phyloP scores from a whole-genome alignment of 768 basidiomycete genomes.

The Tricholoma flavovirens region DNA sequence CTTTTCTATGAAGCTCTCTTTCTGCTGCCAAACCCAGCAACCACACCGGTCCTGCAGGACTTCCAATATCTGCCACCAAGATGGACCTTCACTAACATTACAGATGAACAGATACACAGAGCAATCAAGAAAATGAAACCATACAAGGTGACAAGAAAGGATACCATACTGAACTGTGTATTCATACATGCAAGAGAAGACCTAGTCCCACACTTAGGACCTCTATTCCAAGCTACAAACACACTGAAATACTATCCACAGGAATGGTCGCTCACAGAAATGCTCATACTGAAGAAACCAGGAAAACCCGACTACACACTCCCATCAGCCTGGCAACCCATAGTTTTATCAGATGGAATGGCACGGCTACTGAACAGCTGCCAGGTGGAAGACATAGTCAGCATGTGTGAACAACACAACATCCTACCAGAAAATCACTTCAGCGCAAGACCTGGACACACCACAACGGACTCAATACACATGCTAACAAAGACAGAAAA shows the following conservation, averaged over 20 bases:
- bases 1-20: not conserved
- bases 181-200: not conserved
- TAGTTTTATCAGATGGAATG: too few relatives aligned
- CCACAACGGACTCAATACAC: slow-evolving; percentile 28
- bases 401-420: too few relatives aligned
- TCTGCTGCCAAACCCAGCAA: not conserved
- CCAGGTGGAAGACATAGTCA: too few relatives aligned
- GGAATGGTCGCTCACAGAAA: not conserved
- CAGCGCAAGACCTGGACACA: slow-evolving; percentile 9
- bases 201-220: not conserved
- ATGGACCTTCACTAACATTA: not conserved
- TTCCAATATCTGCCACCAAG: not conserved
- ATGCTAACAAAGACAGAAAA: slow-evolving; percentile 19
- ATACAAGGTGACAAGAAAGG: not conserved
- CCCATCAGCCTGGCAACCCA: too few relatives aligned
- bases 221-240: not conserved
- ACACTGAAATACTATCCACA: not conserved
- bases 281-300: not conserved
- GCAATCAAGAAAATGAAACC: not conserved
- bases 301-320: not conserved
- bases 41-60: not conserved
- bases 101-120: not conserved
- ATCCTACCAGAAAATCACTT: not conserved
- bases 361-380: too few relatives aligned
- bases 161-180: not conserved